Evolutionary conservation across 2,329 filamentous ascomycete species (phyloP).

Genomic region (Polytolypa hystricis): DNA sequence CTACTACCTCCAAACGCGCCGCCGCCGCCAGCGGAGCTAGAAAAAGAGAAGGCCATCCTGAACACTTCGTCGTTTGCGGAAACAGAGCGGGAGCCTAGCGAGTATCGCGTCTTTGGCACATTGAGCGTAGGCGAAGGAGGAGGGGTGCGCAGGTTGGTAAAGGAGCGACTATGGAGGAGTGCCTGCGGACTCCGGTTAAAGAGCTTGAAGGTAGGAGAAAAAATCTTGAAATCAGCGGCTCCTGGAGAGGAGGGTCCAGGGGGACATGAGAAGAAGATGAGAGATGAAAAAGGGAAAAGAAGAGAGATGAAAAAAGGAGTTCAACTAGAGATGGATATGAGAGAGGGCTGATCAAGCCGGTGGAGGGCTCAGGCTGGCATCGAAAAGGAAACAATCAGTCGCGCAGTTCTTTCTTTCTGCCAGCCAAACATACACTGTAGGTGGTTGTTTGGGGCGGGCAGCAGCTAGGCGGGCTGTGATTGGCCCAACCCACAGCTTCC

Average conservation of each 20-base stretch:
- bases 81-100: conserved; percentile 26
- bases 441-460: background rate
- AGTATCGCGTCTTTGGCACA: conserved; percentile 24
- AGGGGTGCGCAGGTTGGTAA: conserved; percentile 21
- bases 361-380: too few relatives aligned
- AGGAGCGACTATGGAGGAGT: conserved; percentile 34
- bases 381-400: too few relatives aligned
- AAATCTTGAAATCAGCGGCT: conserved; percentile 30
- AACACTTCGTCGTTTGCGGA: conserved; percentile 27
- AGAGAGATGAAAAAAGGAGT: background rate
- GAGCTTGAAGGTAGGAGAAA: conserved; percentile 32
- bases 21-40: conserved; percentile 34
- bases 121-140: conserved; percentile 27
- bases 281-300: conserved; percentile 7
- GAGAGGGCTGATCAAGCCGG: too few relatives aligned
- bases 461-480: conserved; percentile 3
- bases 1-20: too few relatives aligned
- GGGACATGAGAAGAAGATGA: conserved; percentile 13
- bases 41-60: conserved; percentile 55
- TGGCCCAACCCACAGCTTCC: conserved; percentile 5
- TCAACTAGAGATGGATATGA: too few relatives aligned
- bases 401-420: too few relatives aligned
- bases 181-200: conserved; percentile 32
- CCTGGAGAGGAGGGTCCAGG: background rate
- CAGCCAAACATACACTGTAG: background rate